Percentiles rank a stretch among this genome's conserved stretches.
phyloP scores from a whole-genome alignment of 1,139 yeast genomes.

The Candida sanyaensis region DNA sequence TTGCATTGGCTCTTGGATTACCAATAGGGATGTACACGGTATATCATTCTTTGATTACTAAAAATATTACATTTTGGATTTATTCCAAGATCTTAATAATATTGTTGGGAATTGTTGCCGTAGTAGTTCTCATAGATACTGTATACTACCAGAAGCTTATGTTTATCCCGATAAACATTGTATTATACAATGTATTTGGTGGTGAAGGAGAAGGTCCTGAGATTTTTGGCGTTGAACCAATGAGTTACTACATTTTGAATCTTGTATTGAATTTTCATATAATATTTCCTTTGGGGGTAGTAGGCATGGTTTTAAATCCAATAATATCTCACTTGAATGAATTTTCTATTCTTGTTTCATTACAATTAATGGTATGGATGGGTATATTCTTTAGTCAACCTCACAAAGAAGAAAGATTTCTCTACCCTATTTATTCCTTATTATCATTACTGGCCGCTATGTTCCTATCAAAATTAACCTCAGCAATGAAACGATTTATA shows the following conservation, averaged over 20 bases:
- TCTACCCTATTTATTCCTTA: conserved; percentile 82
- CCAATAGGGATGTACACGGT: conserved; percentile 53
- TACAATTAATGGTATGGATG: conserved; percentile 62
- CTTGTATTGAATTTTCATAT: conserved; percentile 73
- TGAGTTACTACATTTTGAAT: conserved; percentile 69
- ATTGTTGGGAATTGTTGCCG: conserved; percentile 29
- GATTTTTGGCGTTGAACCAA: conserved; percentile 89
- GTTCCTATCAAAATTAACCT: conserved; percentile 33
- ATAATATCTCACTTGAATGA: conserved; percentile 12
- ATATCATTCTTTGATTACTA: background rate
- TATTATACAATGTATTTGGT: conserved; percentile 77
- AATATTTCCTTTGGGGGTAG: conserved; percentile 46
- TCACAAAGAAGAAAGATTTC: conserved; percentile 90
- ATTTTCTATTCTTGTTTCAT: conserved; percentile 14
- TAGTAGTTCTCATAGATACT: conserved; percentile 56
- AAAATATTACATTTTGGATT: conserved; percentile 12
- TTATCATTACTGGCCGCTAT: conserved; percentile 66
- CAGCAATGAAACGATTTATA: conserved; percentile 3
- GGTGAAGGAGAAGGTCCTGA: conserved; percentile 82
- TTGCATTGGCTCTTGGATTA: conserved; percentile 63
- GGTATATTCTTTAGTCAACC: conserved; percentile 71
- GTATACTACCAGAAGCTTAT: conserved; percentile 58
- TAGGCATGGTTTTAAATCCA: conserved; percentile 30
- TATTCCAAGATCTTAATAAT: conserved; percentile 18
- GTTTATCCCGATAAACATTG: conserved; percentile 81